Conservation (phyloP, 352 stramenopile genomes). For the Globisporangium yorkense region DNA sequence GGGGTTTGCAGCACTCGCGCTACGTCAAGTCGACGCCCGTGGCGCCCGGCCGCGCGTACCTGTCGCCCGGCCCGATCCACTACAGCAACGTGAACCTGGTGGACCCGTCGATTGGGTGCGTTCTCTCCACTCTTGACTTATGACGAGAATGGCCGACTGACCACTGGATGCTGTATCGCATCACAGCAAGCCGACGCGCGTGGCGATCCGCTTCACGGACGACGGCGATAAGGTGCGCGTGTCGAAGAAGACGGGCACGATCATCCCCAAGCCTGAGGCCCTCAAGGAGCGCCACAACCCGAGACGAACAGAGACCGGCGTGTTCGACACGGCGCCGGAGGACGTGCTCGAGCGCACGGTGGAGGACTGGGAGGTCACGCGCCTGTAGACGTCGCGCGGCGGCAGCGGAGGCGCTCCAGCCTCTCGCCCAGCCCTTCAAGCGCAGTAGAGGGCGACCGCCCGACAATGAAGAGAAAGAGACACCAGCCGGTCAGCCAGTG, state of each 20-base stretch:
- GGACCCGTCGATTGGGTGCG: conserved; percentile 65
- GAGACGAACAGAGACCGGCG: conserved; percentile 76
- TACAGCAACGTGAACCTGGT: conserved; percentile 87
- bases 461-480: too few relatives aligned
- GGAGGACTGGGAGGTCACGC: conserved; percentile 68
- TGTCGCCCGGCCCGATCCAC: conserved; percentile 77
- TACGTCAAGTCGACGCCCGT: conserved; percentile 79
- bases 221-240: conserved; percentile 94
- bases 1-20: conserved; percentile 41
- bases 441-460: too few relatives aligned
- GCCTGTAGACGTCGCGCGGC: conserved; percentile 31
- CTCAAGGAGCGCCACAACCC: conserved; percentile 85
- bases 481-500: too few relatives aligned
- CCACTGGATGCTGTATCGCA: background rate
- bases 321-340: conserved; percentile 73
- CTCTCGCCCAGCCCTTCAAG: too few relatives aligned
- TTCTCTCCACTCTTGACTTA: background rate
- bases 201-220: conserved; percentile 84
- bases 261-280: conserved; percentile 93
- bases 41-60: conserved; percentile 62
- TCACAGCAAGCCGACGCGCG: conserved; percentile 59
- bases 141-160: too few relatives aligned
- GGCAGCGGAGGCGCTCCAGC: background rate
- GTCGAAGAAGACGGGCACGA: conserved; percentile 92
- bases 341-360: conserved; percentile 79